Conservation (phyloP, 1,284 basidiomycete species). For the Coniferiporia sulphurascens region DNA sequence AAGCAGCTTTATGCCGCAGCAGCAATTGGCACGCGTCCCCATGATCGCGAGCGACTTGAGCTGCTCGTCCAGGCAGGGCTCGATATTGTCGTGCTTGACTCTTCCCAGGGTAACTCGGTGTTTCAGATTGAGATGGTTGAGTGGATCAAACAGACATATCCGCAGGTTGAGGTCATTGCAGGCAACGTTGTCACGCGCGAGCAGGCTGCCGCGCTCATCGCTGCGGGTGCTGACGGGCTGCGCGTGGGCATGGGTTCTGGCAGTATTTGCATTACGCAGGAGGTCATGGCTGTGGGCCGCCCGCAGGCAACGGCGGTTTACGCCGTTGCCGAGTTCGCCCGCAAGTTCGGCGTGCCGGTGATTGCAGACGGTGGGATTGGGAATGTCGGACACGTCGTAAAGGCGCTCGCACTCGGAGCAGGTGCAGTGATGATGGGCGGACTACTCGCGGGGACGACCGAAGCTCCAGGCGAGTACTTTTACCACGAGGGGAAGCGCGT, state of each 20-base stretch:
- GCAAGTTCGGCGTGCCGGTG: conserved; percentile 92
- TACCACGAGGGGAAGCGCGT: conserved; percentile 98
- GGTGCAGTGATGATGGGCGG: conserved; percentile 99
- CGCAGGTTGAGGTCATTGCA: conserved; percentile 87
- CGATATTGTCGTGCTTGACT: conserved; percentile 94
- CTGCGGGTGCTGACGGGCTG: conserved; percentile 90
- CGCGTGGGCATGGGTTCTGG: conserved; percentile 98
- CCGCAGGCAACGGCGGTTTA: conserved; percentile 97
- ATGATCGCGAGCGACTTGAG: conserved; percentile 81
- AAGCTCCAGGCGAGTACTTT: conserved; percentile 98
- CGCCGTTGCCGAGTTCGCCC: conserved; percentile 91
- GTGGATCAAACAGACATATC: conserved; percentile 89
- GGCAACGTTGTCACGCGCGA: conserved; percentile 98
- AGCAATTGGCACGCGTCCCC: conserved; percentile 91
- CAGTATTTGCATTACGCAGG: conserved; percentile 99
- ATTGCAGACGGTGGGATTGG: conserved; percentile 97
- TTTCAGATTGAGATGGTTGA: conserved; percentile 95
- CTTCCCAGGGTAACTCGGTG: conserved; percentile 93
- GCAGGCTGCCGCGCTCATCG: conserved; percentile 92
- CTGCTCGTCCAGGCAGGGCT: conserved; percentile 92
- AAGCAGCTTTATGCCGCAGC: conserved; percentile 98
- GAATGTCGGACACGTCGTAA: conserved; percentile 98
- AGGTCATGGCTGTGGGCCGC: conserved; percentile 99
- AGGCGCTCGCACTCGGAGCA: conserved; percentile 91
- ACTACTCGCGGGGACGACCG: conserved; percentile 91